These are phyloP conservation scores for Metschnikowia cerradonensis DNA, from an alignment of 805 yeast genomes.

Conservation along the genomic window DNA sequence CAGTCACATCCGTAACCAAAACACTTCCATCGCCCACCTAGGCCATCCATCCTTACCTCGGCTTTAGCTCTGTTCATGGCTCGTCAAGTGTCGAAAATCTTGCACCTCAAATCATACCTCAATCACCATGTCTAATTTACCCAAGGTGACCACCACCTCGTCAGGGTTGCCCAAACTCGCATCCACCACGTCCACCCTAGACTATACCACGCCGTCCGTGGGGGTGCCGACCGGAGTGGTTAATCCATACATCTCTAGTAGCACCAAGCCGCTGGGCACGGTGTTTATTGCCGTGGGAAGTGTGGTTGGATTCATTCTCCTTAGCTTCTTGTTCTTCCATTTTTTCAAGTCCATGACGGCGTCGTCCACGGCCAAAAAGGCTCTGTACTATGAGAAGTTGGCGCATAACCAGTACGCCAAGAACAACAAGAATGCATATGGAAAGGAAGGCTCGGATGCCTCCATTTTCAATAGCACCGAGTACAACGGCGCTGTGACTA, in stretches of 20 bases:
- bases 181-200: conserved; percentile 12
- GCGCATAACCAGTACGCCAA: conserved; percentile 31
- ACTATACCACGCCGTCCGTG: conserved; percentile 45
- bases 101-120: background rate
- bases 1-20: too few relatives aligned
- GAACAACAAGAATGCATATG: conserved; percentile 29
- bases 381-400: conserved; percentile 32
- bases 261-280: conserved; percentile 63
- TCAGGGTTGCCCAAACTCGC: conserved; percentile 14
- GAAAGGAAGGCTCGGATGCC: conserved; percentile 10
- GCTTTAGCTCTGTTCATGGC: background rate
- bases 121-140: background rate
- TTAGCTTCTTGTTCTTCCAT: conserved; percentile 52
- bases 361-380: conserved; percentile 47
- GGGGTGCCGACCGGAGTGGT: conserved; percentile 53
- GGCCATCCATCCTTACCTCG: background rate
- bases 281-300: conserved; percentile 81
- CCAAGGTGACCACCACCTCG: background rate
- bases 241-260: conserved; percentile 61
- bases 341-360: conserved; percentile 45
- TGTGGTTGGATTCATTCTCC: conserved; percentile 54
- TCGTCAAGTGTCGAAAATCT: background rate
- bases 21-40: background rate
- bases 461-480: conserved; percentile 9
- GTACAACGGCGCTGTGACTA: conserved; percentile 24